Conservation (phyloP, 2,329 filamentous ascomycete species). For the Mycocentrospora acerina region DNA sequence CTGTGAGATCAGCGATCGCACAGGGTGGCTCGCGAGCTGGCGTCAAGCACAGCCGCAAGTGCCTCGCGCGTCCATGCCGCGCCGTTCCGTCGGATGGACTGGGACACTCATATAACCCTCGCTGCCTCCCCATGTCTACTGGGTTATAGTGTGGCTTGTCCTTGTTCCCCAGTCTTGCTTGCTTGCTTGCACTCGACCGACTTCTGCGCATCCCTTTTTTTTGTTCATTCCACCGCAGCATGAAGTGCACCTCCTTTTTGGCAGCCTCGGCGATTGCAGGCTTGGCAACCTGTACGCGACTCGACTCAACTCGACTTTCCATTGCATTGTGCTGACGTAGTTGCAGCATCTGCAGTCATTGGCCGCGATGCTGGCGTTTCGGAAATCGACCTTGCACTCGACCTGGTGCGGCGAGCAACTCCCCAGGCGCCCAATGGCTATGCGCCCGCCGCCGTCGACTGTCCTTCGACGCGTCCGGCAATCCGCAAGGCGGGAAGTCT, state of each 20-base stretch:
- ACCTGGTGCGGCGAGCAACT: constrained; percentile 45
- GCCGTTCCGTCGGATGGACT: constrained; percentile 5
- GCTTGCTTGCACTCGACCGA: constrained; percentile 1
- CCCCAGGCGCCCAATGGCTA: constrained; percentile 68
- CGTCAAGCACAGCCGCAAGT: no score
- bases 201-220: background rate
- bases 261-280: constrained; percentile 32
- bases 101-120: constrained; percentile 8
- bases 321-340: constrained; percentile 14
- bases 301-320: background rate
- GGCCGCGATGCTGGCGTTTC: constrained; percentile 22
- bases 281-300: constrained; percentile 31
- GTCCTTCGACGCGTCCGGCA: constrained; percentile 67
- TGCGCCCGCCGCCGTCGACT: constrained; percentile 66
- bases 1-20: no score
- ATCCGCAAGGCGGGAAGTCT: constrained; percentile 65
- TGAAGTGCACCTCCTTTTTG: constrained; percentile 31
- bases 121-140: background rate
- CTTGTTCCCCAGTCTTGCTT: constrained; percentile 1
- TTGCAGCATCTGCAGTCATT: constrained; percentile 30
- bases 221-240: no score
- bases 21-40: no score
- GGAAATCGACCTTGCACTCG: constrained; percentile 16
- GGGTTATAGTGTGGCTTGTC: background rate
- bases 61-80: constrained; percentile 4